Conservation (phyloP, 1,284 basidiomycete species). For the Apiotrichum gracile region DNA sequence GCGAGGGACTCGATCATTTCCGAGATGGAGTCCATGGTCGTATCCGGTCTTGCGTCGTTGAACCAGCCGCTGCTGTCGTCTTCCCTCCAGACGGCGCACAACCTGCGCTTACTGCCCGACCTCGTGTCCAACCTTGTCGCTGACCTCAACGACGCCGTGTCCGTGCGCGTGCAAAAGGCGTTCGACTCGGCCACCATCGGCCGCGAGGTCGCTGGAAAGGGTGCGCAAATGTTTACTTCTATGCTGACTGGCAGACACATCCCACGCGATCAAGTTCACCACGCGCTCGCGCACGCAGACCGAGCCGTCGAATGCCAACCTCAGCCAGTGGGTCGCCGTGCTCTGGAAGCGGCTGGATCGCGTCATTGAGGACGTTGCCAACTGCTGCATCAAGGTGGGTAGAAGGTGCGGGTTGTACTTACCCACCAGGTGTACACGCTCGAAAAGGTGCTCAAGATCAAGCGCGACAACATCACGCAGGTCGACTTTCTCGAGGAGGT, state of each 20-base stretch:
- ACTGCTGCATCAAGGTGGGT: constrained; percentile 77
- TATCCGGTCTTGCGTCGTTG: constrained; percentile 64
- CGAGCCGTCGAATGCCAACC: constrained; percentile 74
- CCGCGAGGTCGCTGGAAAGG: constrained; percentile 69
- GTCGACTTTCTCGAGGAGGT: constrained; percentile 81
- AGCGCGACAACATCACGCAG: constrained; percentile 72
- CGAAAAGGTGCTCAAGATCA: constrained; percentile 84
- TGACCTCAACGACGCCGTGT: constrained; percentile 78
- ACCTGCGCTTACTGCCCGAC: constrained; percentile 74
- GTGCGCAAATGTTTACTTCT: constrained; percentile 44
- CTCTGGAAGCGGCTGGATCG: constrained; percentile 77
- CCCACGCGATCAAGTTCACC: constrained; percentile 33
- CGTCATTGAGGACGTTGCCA: constrained; percentile 81
- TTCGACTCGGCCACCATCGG: constrained; percentile 84
- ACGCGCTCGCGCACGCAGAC: constrained; percentile 56
- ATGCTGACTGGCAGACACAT: background rate
- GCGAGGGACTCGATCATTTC: constrained; percentile 62
- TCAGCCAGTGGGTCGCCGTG: constrained; percentile 71
- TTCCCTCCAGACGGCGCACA: constrained; percentile 89
- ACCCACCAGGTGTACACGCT: constrained; percentile 73
- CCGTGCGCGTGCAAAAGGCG: constrained; percentile 67
- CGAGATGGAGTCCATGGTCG: constrained; percentile 84
- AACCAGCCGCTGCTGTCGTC: constrained; percentile 83
- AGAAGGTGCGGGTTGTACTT: background rate
- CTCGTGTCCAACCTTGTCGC: constrained; percentile 72